These are phyloP conservation scores for Thuidium tamariscinum DNA, from an alignment of 225 moss, liverwort and hornwort species.

Conservation along the genomic window DNA sequence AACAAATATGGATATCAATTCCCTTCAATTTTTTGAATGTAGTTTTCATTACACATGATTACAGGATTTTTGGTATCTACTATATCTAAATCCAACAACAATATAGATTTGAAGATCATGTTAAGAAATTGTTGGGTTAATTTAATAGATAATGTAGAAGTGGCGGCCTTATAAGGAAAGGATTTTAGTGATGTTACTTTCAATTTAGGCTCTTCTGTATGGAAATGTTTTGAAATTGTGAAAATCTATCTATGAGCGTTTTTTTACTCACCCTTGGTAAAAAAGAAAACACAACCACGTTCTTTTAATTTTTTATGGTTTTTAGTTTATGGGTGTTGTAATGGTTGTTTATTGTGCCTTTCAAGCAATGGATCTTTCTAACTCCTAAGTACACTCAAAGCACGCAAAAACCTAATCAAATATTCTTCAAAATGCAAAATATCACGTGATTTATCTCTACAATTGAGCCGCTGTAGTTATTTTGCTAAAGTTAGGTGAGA, in stretches of 20 bases:
- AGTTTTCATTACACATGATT: background rate
- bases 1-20: background rate
- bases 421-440: too few relatives aligned
- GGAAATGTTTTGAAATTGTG: background rate
- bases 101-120: background rate
- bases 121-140: background rate
- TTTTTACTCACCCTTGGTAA: too few relatives aligned
- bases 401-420: too few relatives aligned
- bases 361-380: too few relatives aligned
- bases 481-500: too few relatives aligned
- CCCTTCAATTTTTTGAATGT: background rate
- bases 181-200: background rate
- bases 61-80: background rate
- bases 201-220: background rate
- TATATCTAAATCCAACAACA: background rate
- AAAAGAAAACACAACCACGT: too few relatives aligned
- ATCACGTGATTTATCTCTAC: too few relatives aligned
- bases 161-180: rapidly evolving
- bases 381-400: too few relatives aligned
- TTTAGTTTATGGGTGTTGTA: too few relatives aligned
- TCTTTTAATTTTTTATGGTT: too few relatives aligned
- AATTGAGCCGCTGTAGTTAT: too few relatives aligned
- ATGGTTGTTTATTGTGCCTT: too few relatives aligned
- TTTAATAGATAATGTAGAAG: background rate
- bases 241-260: background rate